Evolutionary conservation across 2,329 filamentous ascomycete species (phyloP).

Genomic region (Chaetothyriales sp.): DNA sequence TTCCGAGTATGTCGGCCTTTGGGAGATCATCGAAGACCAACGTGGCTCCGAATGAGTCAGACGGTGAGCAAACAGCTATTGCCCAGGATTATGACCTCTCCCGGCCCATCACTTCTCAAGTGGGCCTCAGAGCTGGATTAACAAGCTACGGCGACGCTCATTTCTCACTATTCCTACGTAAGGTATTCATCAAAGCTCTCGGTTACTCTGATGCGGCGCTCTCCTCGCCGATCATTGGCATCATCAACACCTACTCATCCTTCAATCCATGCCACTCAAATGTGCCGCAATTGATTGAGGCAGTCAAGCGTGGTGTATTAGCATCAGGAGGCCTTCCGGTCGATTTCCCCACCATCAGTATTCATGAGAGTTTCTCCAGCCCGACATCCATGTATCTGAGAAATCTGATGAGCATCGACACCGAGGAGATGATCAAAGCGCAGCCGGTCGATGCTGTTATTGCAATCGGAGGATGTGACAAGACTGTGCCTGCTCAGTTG

Average conservation of each 20-base stretch:
- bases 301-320: constrained; percentile 54
- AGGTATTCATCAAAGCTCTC: constrained; percentile 64
- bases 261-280: constrained; percentile 67
- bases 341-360: constrained; percentile 60
- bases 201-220: constrained; percentile 61
- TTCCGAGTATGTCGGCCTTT: background rate
- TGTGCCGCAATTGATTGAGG: constrained; percentile 57
- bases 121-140: constrained; percentile 50
- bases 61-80: too few relatives aligned
- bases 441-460: constrained; percentile 58
- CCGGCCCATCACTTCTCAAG: constrained; percentile 35
- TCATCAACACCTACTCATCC: constrained; percentile 58
- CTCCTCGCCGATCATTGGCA: constrained; percentile 56
- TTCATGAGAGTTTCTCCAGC: constrained; percentile 55
- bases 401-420: constrained; percentile 69
- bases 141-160: constrained; percentile 60
- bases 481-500: constrained; percentile 58
- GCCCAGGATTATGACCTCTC: constrained; percentile 43
- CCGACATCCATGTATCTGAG: constrained; percentile 64
- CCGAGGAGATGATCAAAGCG: constrained; percentile 61
- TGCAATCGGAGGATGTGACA: constrained; percentile 60
- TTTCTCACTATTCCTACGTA: constrained; percentile 61
- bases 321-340: constrained; percentile 54
- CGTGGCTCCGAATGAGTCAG: background rate
- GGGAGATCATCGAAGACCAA: background rate